Evolutionary conservation across 2,329 filamentous ascomycete species (phyloP).

Genomic region (Fusarium miscanthi): DNA sequence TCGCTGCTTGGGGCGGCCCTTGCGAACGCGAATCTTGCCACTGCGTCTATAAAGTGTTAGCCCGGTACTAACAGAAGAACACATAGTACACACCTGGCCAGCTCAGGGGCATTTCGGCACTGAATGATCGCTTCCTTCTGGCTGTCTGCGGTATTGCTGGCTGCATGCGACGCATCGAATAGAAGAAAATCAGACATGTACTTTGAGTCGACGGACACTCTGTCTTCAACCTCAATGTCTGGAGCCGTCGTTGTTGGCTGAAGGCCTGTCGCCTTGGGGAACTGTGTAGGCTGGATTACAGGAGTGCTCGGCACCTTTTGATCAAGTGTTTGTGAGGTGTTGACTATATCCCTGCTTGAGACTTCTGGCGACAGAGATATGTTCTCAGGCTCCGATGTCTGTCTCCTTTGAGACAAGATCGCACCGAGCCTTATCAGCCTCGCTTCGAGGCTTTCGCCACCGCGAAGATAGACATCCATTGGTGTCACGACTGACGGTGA

Average conservation of each 20-base stretch:
- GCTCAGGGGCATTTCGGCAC: no score
- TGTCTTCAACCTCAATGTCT: not conserved
- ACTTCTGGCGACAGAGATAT: not conserved
- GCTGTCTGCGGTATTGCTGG: not conserved
- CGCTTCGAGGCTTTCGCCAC: slow-evolving; percentile 24
- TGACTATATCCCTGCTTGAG: slow-evolving; percentile 18
- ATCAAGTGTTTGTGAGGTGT: not conserved
- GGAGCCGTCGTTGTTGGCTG: not conserved
- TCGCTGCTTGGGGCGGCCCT: rapidly evolving
- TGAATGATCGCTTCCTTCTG: no score
- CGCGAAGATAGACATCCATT: slow-evolving; percentile 31
- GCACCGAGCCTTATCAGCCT: slow-evolving; percentile 10
- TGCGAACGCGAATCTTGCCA: not conserved
- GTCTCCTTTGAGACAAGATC: not conserved
- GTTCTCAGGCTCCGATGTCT: not conserved
- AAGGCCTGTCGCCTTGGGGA: not conserved
- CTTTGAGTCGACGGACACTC: not conserved
- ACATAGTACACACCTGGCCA: not conserved
- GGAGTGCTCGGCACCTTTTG: not conserved
- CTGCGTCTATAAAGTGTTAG: not conserved
- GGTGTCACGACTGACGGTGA: slow-evolving; percentile 1
- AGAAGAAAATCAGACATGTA: slow-evolving; percentile 18
- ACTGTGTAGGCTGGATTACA: not conserved
- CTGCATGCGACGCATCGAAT: not conserved
- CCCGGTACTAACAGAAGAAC: rapidly evolving